Base-by-base conservation (phyloP, 805 yeast species). In the Huiozyma sinensis region DNA sequence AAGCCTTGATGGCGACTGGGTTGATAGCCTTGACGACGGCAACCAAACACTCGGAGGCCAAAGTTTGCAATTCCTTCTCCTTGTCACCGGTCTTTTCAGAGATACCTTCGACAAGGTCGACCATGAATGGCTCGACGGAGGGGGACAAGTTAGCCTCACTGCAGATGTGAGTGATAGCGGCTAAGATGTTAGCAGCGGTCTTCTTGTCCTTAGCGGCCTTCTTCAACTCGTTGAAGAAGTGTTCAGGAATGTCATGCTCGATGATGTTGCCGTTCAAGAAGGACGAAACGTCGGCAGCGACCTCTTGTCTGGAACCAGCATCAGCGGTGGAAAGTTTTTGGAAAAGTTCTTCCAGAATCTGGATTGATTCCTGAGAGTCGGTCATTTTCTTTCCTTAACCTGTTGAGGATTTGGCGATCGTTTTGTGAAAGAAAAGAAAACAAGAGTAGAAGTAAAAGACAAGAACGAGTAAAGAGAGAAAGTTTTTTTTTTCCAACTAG, bases 231-330 rank as follows among this genome's bases (percentile, higher is more conserved):
- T 68, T 69, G 69, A 90, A 86, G 78, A 90, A 88, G 61, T 77
- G 80, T 62, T 72, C 81, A 62, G 99, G 97, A 56, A 88, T 92
- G 72, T 90, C 97, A 71, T 92, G 97, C 76, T 92, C 98, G 68
- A 90, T 89, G 72, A 89, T 88, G 65, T 90, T 85, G 57, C 96
- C 94, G 73, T 90, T 90, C 70, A 92, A 77, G 77, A 92, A 89
- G 51, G 92, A 77, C 54, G 97, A 79, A 61, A 92, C 85, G 66
- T 85, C 86, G 61, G 83, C 68, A 64, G 96, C 92, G 66, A 94
- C 89, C 65, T 77, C 80, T 50, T 77, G 80, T 68, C 89, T 80
- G 66, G 79, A 81, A 61, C 87, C 96, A 47, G 81, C 69, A 57
- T 83, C 65, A 61, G 97, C 95, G 67, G 92, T 86, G 65, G 90